These are phyloP conservation scores for Carpinus viminea DNA, from an alignment of 306 rosid genomes.

Conservation along the genomic window DNA sequence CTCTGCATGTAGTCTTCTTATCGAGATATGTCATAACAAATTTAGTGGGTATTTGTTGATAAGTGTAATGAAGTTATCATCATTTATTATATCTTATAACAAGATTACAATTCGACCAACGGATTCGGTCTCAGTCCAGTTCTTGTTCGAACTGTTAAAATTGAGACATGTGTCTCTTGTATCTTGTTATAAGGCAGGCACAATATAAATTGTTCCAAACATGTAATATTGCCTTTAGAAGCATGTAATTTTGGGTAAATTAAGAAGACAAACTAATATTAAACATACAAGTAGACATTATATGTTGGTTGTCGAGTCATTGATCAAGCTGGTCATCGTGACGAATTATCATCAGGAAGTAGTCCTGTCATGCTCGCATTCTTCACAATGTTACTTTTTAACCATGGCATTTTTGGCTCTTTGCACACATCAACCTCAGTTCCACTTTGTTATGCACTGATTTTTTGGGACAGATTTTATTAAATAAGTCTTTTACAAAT, in stretches of 20 bases:
- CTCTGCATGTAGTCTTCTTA: slow-evolving; percentile 19
- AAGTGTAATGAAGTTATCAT: too few species aligned
- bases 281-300: background rate
- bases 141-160: too few species aligned
- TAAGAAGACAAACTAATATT: background rate
- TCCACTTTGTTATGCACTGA: slow-evolving; percentile 16
- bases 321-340: background rate
- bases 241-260: background rate
- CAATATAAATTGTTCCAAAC: background rate
- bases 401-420: slow-evolving; percentile 37
- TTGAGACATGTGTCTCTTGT: too few species aligned
- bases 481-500: too few species aligned
- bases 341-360: slow-evolving; percentile 12
- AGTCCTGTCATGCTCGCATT: slow-evolving; percentile 44
- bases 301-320: background rate
- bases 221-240: background rate
- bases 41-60: slow-evolving; percentile 27
- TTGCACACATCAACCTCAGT: slow-evolving; percentile 37
- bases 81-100: too few species aligned
- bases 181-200: too few species aligned
- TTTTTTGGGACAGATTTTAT: slow-evolving; percentile 23
- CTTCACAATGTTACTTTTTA: slow-evolving; percentile 27
- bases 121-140: too few species aligned
- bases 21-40: slow-evolving; percentile 20
- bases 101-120: too few species aligned